Conservation (phyloP, 139 green algal species). For the Yamagishiella unicocca region DNA sequence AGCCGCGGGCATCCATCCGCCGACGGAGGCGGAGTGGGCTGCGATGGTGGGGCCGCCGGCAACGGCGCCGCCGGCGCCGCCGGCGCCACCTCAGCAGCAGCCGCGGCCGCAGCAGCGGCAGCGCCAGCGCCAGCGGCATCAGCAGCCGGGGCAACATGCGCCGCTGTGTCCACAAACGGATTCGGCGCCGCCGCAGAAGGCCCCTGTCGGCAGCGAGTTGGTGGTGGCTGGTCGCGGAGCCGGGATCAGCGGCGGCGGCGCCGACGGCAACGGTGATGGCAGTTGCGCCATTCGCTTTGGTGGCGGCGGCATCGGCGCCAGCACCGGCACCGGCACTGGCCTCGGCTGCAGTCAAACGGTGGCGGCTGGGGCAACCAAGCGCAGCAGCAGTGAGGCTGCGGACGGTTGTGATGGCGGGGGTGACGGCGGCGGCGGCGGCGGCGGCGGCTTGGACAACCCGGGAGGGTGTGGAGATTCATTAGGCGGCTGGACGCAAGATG, state of each 20-base stretch:
- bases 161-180: not conserved
- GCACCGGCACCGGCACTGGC: not conserved
- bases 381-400: not conserved
- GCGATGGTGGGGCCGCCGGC: not conserved
- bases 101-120: not conserved
- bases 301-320: not conserved
- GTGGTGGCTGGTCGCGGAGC: not conserved
- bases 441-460: not conserved
- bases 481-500: too few relatives aligned
- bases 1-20: not conserved
- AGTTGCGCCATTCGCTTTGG: not conserved
- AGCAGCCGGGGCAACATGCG: not conserved
- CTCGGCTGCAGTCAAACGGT: not conserved
- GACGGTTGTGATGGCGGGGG: not conserved
- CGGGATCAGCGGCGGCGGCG: not conserved
- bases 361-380: not conserved
- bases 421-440: too few relatives aligned
- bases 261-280: not conserved
- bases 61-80: not conserved
- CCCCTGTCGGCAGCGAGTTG: too few relatives aligned
- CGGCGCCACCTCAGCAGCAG: not conserved
- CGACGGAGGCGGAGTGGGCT: constrained; percentile 11
- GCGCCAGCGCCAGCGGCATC: not conserved
- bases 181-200: not conserved
- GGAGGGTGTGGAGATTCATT: too few relatives aligned